These are phyloP conservation scores for Calonectria pseudoturangicola DNA, from an alignment of 2,329 filamentous ascomycete species.

Conservation along the genomic window DNA sequence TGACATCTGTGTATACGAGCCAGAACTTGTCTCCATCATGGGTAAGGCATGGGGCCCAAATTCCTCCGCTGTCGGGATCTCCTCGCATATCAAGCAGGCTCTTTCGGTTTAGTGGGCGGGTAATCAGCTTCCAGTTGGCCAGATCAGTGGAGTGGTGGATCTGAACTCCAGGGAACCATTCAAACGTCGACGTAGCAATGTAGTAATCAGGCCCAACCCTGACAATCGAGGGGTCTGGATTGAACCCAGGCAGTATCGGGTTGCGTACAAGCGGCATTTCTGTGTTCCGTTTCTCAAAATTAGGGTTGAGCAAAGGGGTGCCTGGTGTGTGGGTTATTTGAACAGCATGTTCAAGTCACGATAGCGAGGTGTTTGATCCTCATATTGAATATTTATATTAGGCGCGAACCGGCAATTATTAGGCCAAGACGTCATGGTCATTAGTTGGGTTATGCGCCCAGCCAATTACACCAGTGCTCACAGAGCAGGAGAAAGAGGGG, in stretches of 20 bases:
- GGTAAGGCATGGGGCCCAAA: slow-evolving; percentile 80
- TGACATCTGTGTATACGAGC: slow-evolving; percentile 80
- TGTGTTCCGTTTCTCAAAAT: not conserved
- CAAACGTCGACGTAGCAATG: slow-evolving; percentile 74
- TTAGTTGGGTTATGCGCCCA: not conserved
- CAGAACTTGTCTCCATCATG: slow-evolving; percentile 77
- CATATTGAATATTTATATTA: not conserved
- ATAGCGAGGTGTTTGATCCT: not conserved
- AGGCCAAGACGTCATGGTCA: not conserved
- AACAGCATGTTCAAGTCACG: slow-evolving; percentile 21
- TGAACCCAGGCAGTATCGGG: slow-evolving; percentile 75
- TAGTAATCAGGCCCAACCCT: slow-evolving; percentile 72
- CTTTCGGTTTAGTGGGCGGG: slow-evolving; percentile 68
- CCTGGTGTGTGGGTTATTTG: not conserved
- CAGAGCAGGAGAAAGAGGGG: slow-evolving; percentile 7
- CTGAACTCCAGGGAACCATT: slow-evolving; percentile 74
- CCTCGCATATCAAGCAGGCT: slow-evolving; percentile 75
- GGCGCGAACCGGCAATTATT: not conserved
- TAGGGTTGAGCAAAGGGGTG: not conserved
- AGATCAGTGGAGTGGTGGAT: slow-evolving; percentile 73
- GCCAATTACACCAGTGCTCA: not conserved
- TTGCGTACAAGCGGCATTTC: slow-evolving; percentile 70
- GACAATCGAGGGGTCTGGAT: slow-evolving; percentile 73
- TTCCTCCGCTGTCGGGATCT: slow-evolving; percentile 75
- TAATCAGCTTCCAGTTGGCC: slow-evolving; percentile 70